Conservation (phyloP, 495 filamentous ascomycete species). For the Lentithecium fluviatile region DNA sequence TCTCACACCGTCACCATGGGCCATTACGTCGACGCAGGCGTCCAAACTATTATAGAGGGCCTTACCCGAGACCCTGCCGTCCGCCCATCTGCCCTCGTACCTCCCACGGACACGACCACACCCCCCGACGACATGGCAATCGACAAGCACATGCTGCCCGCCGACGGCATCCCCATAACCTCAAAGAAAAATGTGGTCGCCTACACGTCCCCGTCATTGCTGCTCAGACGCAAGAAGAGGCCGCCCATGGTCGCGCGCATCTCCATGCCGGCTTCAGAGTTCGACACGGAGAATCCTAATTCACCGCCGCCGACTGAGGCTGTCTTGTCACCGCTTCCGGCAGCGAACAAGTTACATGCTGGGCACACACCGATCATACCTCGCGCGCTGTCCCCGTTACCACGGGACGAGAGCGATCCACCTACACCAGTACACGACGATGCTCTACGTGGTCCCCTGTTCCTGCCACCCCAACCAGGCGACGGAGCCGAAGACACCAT, state of each 20-base stretch:
- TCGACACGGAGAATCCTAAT: slow-evolving; percentile 4
- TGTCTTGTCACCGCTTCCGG: slow-evolving; percentile 22
- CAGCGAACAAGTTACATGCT: slow-evolving; percentile 26
- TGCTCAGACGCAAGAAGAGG: slow-evolving; percentile 11
- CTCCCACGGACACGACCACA: slow-evolving; percentile 1
- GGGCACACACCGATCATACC: slow-evolving; percentile 30
- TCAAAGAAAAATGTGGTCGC: neutral
- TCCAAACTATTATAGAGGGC: slow-evolving; percentile 22
- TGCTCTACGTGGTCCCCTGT: slow-evolving; percentile 14
- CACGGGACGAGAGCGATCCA: neutral
- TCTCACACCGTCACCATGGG: neutral
- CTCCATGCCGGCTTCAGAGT: slow-evolving; percentile 8
- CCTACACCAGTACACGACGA: slow-evolving; percentile 9
- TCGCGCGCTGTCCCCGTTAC: slow-evolving; percentile 17
- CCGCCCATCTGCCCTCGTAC: slow-evolving; percentile 9
- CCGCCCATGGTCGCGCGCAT: slow-evolving; percentile 18
- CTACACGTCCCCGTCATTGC: slow-evolving; percentile 5
- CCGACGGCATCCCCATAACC: neutral
- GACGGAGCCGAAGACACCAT: slow-evolving; percentile 26
- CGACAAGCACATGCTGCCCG: slow-evolving; percentile 5
- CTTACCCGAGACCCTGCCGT: slow-evolving; percentile 14
- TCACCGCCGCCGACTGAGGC: slow-evolving; percentile 14
- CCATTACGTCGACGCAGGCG: slow-evolving; percentile 18
- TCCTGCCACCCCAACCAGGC: slow-evolving; percentile 18
- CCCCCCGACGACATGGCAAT: slow-evolving; percentile 20